These are phyloP conservation scores for Moesziomyces sp. DNA, from an alignment of 1,284 basidiomycete species.

Conservation along the genomic window DNA sequence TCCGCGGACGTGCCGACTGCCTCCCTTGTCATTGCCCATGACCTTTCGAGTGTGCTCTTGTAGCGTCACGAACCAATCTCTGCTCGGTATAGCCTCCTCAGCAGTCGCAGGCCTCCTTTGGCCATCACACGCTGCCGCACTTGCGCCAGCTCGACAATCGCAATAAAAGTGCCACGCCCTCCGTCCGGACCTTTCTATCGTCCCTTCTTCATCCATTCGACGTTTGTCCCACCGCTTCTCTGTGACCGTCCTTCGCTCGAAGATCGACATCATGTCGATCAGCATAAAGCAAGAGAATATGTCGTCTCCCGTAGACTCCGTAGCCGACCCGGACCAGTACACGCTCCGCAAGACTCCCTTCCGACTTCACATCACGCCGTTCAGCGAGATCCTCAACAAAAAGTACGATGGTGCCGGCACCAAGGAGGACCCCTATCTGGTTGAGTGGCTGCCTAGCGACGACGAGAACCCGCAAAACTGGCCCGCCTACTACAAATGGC, in stretches of 20 bases:
- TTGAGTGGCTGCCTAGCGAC: slow-evolving; percentile 59
- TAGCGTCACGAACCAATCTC: too few relatives aligned
- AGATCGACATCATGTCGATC: slow-evolving; percentile 17
- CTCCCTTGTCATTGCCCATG: too few relatives aligned
- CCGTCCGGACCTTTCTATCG: too few relatives aligned
- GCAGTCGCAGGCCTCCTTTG: too few relatives aligned
- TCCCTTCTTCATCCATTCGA: too few relatives aligned
- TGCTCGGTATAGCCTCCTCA: too few relatives aligned
- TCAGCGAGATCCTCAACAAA: slow-evolving; percentile 65
- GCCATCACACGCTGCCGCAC: too few relatives aligned
- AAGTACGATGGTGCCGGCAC: slow-evolving; percentile 69
- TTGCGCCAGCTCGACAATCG: slow-evolving; percentile 1
- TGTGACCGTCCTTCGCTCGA: not conserved
- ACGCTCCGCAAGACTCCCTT: slow-evolving; percentile 46
- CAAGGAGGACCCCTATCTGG: slow-evolving; percentile 68
- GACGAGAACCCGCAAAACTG: slow-evolving; percentile 48
- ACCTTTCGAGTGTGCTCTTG: too few relatives aligned
- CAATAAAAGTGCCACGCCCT: not conserved
- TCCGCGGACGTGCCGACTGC: too few relatives aligned
- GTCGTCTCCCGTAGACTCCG: slow-evolving; percentile 2
- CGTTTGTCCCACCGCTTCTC: not conserved
- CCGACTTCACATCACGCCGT: slow-evolving; percentile 66
- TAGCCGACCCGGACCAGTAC: slow-evolving; percentile 23
- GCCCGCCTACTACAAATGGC: slow-evolving; percentile 46
- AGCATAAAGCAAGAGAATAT: not conserved